Conservation (phyloP, 306 rosid genomes). For the Malus asiatica region DNA sequence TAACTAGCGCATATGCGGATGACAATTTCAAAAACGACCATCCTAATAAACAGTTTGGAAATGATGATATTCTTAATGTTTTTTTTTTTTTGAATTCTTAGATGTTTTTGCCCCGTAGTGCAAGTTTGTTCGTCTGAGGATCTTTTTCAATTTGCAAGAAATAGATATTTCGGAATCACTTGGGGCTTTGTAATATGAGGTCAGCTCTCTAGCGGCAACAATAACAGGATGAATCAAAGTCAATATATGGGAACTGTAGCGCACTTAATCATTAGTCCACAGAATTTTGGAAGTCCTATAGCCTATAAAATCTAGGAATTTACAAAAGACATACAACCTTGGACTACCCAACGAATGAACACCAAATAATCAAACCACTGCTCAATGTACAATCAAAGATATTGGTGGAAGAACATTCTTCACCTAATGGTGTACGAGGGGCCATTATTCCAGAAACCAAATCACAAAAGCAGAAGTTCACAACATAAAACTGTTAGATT, state of each 20-base stretch:
- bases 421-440: background rate
- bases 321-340: too few species aligned
- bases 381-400: background rate
- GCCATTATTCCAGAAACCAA: background rate
- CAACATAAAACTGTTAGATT: too few species aligned
- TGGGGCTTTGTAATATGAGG: background rate
- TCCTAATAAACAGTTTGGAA: background rate
- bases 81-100: background rate
- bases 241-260: too few species aligned
- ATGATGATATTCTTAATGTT: background rate
- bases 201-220: background rate
- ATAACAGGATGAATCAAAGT: too few species aligned
- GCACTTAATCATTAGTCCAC: too few species aligned
- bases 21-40: background rate
- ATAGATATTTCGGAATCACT: background rate
- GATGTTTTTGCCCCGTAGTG: background rate
- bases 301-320: too few species aligned
- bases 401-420: too few species aligned
- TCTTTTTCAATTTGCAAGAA: background rate
- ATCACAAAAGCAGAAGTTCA: background rate
- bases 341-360: background rate
- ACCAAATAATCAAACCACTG: too few species aligned
- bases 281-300: too few species aligned
- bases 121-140: background rate
- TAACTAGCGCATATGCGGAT: too few species aligned